Evolutionary conservation across 1,284 basidiomycete genomes (phyloP).

Genomic region (Xerocomus amazonicus): DNA sequence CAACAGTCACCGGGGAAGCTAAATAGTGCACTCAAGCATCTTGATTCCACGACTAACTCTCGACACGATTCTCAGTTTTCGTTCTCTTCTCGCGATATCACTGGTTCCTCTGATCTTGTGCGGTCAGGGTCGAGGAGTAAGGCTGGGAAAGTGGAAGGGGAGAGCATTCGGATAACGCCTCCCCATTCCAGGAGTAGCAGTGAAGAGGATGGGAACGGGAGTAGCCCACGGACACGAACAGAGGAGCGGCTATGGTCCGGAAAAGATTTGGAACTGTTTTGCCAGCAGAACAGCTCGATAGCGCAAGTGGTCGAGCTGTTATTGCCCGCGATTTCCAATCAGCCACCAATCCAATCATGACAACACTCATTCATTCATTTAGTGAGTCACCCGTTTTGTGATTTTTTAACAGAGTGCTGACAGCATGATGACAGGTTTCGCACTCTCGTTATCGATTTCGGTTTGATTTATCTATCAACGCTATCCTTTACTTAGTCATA

Average conservation of each 20-base stretch:
- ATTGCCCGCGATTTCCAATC: conserved; percentile 41
- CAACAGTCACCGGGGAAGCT: conserved; percentile 23
- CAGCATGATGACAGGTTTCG: conserved; percentile 5
- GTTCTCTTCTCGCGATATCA: conserved; percentile 19
- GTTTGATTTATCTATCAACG: conserved; percentile 28
- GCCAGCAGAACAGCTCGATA: conserved; percentile 70
- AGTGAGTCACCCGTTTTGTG: conserved; percentile 18
- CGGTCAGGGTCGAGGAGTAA: conserved; percentile 70
- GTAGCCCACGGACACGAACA: conserved; percentile 27
- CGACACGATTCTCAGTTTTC: conserved; percentile 28
- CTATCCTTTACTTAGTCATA: conserved; percentile 24
- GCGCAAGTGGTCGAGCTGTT: conserved; percentile 55
- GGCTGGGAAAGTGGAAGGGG: conserved; percentile 56
- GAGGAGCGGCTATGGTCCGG: conserved; percentile 60
- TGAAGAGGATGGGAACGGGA: conserved; percentile 35
- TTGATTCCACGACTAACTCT: conserved; percentile 19
- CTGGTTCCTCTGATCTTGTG: conserved; percentile 37
- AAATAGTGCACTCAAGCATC: conserved; percentile 27
- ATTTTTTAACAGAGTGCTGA: conserved; percentile 4
- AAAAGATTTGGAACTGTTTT: conserved; percentile 63
- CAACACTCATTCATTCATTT: conserved; percentile 12
- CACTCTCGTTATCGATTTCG: conserved; percentile 22
- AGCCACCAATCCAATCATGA: conserved; percentile 21
- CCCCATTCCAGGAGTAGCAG: conserved; percentile 35
- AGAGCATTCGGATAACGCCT: conserved; percentile 35